phyloP scores from a whole-genome alignment of 2,329 filamentous ascomycete genomes.

The Penicillium sp. region DNA sequence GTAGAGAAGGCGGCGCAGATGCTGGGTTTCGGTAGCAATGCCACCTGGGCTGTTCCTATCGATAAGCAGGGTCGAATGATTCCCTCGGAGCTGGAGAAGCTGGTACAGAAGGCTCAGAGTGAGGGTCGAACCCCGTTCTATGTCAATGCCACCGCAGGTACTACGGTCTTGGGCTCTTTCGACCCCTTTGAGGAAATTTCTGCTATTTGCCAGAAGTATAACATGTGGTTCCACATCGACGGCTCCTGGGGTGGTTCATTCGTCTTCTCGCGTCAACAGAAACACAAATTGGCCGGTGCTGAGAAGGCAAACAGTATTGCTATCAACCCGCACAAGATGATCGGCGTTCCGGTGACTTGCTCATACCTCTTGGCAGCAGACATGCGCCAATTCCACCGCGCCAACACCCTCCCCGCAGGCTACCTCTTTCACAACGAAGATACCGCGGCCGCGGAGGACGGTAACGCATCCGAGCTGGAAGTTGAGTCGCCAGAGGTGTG shows the following conservation, averaged over 20 bases:
- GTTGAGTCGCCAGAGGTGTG: constrained; percentile 60
- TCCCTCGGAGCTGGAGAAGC: constrained; percentile 60
- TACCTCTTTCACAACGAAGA: constrained; percentile 72
- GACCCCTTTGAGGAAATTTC: constrained; percentile 74
- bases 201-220: constrained; percentile 66
- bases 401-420: constrained; percentile 82
- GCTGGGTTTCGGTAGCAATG: constrained; percentile 73
- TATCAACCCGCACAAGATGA: constrained; percentile 96
- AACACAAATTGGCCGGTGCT: constrained; percentile 64
- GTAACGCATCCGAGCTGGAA: constrained; percentile 24
- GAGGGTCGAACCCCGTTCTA: constrained; percentile 82
- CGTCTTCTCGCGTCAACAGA: constrained; percentile 68
- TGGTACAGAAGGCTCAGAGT: constrained; percentile 60
- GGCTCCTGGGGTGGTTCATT: constrained; percentile 86
- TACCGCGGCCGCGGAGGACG: constrained; percentile 35
- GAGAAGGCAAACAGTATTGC: constrained; percentile 78
- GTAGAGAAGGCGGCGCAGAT: constrained; percentile 93
- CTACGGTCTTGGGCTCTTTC: constrained; percentile 86
- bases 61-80: constrained; percentile 72
- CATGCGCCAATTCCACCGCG: constrained; percentile 70
- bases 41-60: constrained; percentile 72
- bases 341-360: constrained; percentile 85
- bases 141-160: constrained; percentile 92
- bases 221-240: constrained; percentile 91
- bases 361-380: constrained; percentile 82